Conservation (phyloP, 176 grass and related monocot species). For the Poa annua region DNA sequence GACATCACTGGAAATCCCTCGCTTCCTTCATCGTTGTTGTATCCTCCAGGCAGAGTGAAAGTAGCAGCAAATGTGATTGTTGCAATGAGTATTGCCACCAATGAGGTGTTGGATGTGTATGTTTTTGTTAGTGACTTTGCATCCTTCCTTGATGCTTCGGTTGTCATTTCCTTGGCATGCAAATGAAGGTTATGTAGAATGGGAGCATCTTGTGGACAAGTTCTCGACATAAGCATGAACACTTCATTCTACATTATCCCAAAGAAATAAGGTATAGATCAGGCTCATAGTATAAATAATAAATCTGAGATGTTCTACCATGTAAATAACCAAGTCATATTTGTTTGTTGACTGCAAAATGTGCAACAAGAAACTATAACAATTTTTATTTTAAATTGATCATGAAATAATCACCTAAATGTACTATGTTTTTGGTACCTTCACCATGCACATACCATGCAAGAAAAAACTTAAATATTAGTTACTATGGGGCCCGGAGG, state of each 20-base stretch:
- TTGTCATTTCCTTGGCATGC: not conserved
- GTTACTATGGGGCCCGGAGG: not conserved
- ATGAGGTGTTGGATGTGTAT: not conserved
- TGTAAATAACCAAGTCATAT: not conserved
- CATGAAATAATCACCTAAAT: not conserved
- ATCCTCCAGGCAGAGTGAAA: slow-evolving; percentile 20
- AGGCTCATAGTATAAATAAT: not conserved
- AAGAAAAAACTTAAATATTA: not conserved
- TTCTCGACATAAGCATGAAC: slow-evolving; percentile 32
- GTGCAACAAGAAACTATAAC: not conserved
- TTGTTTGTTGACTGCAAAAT: not conserved
- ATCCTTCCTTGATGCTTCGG: not conserved
- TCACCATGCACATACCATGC: not conserved
- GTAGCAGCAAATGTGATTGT: not conserved
- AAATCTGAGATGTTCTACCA: not conserved
- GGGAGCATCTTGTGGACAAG: not conserved
- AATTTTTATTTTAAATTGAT: not conserved
- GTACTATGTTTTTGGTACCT: not conserved
- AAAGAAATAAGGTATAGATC: not conserved
- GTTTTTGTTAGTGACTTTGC: not conserved
- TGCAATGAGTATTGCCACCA: not conserved
- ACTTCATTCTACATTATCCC: slow-evolving; percentile 33
- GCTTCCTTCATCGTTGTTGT: not conserved
- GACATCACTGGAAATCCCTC: slow-evolving; percentile 29
- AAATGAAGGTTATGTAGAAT: not conserved